Conservation (phyloP, 2,329 filamentous ascomycete species). For the Fusarium pilosicola region DNA sequence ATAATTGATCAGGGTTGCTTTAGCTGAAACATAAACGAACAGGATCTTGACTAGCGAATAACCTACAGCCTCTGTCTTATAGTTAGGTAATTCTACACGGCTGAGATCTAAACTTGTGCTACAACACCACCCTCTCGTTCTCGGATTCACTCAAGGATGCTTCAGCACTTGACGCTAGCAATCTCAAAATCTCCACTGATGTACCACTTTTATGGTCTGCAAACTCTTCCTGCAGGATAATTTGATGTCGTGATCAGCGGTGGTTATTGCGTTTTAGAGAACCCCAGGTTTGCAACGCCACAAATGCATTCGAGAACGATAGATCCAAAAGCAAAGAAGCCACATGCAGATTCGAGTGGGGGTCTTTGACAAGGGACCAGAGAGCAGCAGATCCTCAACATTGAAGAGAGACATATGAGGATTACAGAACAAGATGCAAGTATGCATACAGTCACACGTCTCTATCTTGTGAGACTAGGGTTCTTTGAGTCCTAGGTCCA, state of each 20-base stretch:
- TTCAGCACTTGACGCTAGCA: slow-evolving; percentile 7
- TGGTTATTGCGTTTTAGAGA: slow-evolving; percentile 34
- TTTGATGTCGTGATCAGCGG: slow-evolving; percentile 42
- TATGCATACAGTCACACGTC: background rate
- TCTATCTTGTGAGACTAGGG: background rate
- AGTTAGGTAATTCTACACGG: background rate
- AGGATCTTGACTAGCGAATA: slow-evolving; percentile 8
- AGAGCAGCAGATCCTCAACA: background rate
- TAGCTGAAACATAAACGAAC: background rate
- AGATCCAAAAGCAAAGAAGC: slow-evolving; percentile 5
- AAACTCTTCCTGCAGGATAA: slow-evolving; percentile 15
- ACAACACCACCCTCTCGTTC: background rate
- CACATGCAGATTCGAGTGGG: slow-evolving; percentile 16
- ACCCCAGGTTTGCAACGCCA: slow-evolving; percentile 26
- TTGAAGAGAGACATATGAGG: background rate
- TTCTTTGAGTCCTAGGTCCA: slow-evolving; percentile 1
- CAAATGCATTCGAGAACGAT: slow-evolving; percentile 13
- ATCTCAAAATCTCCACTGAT: slow-evolving; percentile 19
- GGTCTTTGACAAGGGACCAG: background rate
- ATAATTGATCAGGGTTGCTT: slow-evolving; percentile 19
- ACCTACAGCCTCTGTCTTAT: background rate
- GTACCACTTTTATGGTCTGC: slow-evolving; percentile 35
- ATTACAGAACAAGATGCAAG: background rate
- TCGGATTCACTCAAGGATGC: background rate
- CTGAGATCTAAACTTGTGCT: background rate